Evolutionary conservation across 2,329 filamentous ascomycete genomes (phyloP).

Genomic region (Daldinia sp.): DNA sequence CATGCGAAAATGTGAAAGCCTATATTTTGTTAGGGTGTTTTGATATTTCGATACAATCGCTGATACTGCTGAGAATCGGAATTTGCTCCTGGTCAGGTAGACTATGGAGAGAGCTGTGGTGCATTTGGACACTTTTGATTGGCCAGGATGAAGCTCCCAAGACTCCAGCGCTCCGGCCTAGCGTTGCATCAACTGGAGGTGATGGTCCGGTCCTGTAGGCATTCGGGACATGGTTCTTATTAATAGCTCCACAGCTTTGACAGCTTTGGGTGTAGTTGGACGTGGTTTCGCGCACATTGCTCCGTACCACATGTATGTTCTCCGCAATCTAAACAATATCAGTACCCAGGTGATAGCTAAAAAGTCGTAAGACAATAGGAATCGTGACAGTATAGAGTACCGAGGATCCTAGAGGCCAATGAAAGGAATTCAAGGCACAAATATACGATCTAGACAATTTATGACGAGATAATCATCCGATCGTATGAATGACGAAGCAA

Average conservation of each 20-base stretch:
- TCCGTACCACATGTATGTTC: constrained; percentile 13
- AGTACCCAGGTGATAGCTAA: neutral
- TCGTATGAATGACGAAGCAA: constrained; percentile 29
- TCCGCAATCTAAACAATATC: constrained; percentile 21
- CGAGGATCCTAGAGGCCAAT: constrained; percentile 20
- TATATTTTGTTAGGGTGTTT: constrained; percentile 4
- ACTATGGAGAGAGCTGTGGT: constrained; percentile 20
- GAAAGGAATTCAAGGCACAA: neutral
- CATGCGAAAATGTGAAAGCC: constrained; percentile 16
- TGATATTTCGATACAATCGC: constrained; percentile 32
- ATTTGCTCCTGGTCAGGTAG: constrained; percentile 13
- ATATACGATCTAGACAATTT: constrained; percentile 18
- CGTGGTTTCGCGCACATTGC: constrained; percentile 18
- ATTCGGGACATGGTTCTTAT: constrained; percentile 30
- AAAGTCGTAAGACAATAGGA: constrained; percentile 18
- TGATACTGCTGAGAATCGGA: constrained; percentile 36
- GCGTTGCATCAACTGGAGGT: constrained; percentile 39
- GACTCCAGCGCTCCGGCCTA: constrained; percentile 24
- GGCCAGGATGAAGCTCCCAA: constrained; percentile 15
- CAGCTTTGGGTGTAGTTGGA: constrained; percentile 4
- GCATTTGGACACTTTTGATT: constrained; percentile 15
- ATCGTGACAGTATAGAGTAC: constrained; percentile 7
- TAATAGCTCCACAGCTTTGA: constrained; percentile 33
- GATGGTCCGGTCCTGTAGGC: constrained; percentile 38
- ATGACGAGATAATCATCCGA: constrained; percentile 38